Evolutionary conservation across 495 filamentous ascomycete genomes (phyloP).

Genomic region (Annulohypoxylon stygium): DNA sequence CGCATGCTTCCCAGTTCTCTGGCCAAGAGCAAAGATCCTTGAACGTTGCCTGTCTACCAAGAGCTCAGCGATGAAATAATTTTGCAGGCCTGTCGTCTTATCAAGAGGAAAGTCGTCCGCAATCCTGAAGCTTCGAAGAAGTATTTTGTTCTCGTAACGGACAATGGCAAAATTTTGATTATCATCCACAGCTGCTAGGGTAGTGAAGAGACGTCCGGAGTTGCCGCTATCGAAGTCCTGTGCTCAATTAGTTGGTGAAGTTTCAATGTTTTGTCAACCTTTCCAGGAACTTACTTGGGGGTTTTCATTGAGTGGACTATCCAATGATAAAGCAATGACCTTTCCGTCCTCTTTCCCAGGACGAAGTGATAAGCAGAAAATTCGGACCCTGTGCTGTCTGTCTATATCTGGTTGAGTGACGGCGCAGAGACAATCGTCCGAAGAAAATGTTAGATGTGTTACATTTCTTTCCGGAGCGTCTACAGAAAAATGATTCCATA

Average conservation of each 20-base stretch:
- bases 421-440: constrained; percentile 42
- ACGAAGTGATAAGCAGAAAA: constrained; percentile 15
- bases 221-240: constrained; percentile 50
- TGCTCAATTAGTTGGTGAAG: not conserved
- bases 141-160: constrained; percentile 48
- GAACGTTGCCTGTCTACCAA: constrained; percentile 44
- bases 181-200: constrained; percentile 42
- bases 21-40: constrained; percentile 50
- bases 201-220: constrained; percentile 50
- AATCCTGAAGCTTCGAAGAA: constrained; percentile 42
- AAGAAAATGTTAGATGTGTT: constrained; percentile 48
- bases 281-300: constrained; percentile 32
- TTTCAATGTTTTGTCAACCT: not conserved
- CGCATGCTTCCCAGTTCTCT: constrained; percentile 31
- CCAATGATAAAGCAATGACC: not conserved
- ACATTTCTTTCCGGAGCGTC: constrained; percentile 45
- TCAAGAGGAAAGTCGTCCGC: not conserved
- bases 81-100: constrained; percentile 45
- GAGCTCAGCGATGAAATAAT: constrained; percentile 51
- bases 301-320: not conserved
- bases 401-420: constrained; percentile 49
- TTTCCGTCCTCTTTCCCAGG: not conserved
- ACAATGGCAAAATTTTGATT: constrained; percentile 48
- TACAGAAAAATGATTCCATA: constrained; percentile 23
- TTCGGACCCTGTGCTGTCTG: constrained; percentile 25